A percentile compares a stretch with the other conserved stretches of the same genome.
Evolutionary conservation across 2,329 filamentous ascomycete species (phyloP).

Genomic region (Xylaria sp.): DNA sequence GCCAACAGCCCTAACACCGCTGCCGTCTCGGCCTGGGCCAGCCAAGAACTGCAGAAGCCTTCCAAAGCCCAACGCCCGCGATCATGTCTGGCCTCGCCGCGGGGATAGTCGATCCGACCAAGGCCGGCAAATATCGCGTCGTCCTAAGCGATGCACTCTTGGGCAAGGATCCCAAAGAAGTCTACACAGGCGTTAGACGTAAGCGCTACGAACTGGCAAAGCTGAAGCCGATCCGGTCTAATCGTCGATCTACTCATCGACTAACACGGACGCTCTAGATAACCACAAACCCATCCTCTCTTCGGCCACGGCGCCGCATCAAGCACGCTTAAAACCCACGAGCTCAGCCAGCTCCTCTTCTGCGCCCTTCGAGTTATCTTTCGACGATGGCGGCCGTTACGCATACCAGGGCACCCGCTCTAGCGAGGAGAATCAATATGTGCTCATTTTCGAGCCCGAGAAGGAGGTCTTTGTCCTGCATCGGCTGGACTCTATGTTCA

Average conservation of each 20-base stretch:
- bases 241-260: neutral
- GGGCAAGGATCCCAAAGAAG: constrained; percentile 50
- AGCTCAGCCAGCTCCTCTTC: constrained; percentile 38
- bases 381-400: constrained; percentile 53
- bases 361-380: constrained; percentile 49
- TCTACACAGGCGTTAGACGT: constrained; percentile 59
- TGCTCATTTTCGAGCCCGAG: constrained; percentile 69
- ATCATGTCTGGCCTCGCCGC: constrained; percentile 29
- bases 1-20: neutral
- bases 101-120: constrained; percentile 51
- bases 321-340: constrained; percentile 48
- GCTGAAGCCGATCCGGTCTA: neutral
- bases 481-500: constrained; percentile 72
- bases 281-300: constrained; percentile 56
- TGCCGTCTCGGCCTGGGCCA: neutral
- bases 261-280: constrained; percentile 38
- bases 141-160: constrained; percentile 58
- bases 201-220: constrained; percentile 25
- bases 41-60: neutral
- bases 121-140: constrained; percentile 57
- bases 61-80: neutral
- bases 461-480: constrained; percentile 77
- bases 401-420: constrained; percentile 56
- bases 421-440: constrained; percentile 52
- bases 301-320: constrained; percentile 43